Base-by-base conservation (phyloP, 2,329 filamentous ascomycete species). In the Metarhizium sp. region DNA sequence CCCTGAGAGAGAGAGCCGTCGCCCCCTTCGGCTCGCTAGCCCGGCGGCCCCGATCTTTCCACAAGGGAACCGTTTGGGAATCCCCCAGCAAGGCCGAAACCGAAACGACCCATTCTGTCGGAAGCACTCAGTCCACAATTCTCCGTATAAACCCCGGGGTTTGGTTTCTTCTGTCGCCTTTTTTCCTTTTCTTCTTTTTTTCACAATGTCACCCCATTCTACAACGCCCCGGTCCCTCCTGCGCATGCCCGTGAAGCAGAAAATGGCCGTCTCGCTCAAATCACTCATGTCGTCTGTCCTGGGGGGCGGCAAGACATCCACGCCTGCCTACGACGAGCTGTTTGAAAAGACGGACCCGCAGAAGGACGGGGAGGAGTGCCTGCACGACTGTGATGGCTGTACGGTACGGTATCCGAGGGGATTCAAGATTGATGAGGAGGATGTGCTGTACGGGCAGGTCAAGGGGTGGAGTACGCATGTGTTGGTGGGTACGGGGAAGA, bases 401-500 rank as follows among this genome's bases (percentile, higher is more conserved):
- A 82, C 84, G 14, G 78, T 92, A 61, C 80, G 84, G 58, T 95
- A 92, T 67, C 92, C 92, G 42, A 76, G 75, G 58, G 71, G 71
- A 40, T 87, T 86, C 73, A 84, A 85, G 65, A 83, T 96, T 55
- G 88, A 97, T 56, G 81, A 87, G 68, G 74, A 78, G 6, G 90
- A 96, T 67, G 76, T 85, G 63, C 74, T 99, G 51, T 97, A 95
- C 67, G 94, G 92, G 1, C 78, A 88, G 57, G 81, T 96, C 59
- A 88, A 90, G 66, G 90, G 85, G 40, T 97, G 90, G 88, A 86
- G 83, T 65, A 94, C 91, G 20, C 94, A 99, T 72, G 68, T 96
- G 59, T 75, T 99, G 36, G 90, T 97, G 16, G 94, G 90, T 29
- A 99, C 94, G n/a, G 90, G 91, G 58, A 96, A 96, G 80, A 81